phyloP scores from a whole-genome alignment of 2,329 filamentous ascomycete species.

The Alternaria solani region DNA sequence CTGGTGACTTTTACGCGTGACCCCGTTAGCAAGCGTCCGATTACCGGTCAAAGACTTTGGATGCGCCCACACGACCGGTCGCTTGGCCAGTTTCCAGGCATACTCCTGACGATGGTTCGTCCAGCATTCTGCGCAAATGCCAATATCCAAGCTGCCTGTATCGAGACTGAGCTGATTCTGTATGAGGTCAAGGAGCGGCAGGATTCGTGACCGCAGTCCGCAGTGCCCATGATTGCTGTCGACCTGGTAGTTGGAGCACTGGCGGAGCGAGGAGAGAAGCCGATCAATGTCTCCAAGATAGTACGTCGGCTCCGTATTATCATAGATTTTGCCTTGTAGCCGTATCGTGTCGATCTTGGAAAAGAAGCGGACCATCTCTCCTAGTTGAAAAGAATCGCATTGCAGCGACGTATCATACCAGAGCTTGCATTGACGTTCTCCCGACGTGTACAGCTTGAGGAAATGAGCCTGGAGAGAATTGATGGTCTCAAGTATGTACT shows the following conservation, averaged over 20 bases:
- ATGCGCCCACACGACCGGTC: constrained; percentile 55
- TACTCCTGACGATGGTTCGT: constrained; percentile 48
- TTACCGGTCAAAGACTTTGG: constrained; percentile 29
- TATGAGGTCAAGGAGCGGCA: constrained; percentile 72
- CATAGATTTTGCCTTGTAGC: constrained; percentile 57
- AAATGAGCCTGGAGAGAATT: constrained; percentile 75
- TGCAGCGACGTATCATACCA: constrained; percentile 76
- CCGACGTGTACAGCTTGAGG: constrained; percentile 71
- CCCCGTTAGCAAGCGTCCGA: constrained; percentile 25
- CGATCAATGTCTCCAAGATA: constrained; percentile 69
- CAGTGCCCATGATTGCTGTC: constrained; percentile 78
- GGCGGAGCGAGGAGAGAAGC: constrained; percentile 67
- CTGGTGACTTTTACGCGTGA: constrained; percentile 31
- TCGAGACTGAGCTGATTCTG: constrained; percentile 54
- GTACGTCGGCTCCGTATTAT: constrained; percentile 53
- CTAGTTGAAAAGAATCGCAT: constrained; percentile 80
- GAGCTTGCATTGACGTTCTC: constrained; percentile 73
- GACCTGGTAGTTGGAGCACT: constrained; percentile 76
- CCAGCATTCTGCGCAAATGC: constrained; percentile 59
- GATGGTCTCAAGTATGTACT: constrained; percentile 72
- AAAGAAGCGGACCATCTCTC: constrained; percentile 79
- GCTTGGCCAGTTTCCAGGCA: constrained; percentile 56
- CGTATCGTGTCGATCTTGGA: constrained; percentile 67
- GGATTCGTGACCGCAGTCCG: constrained; percentile 70
- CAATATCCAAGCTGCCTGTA: constrained; percentile 47